phyloP scores from a whole-genome alignment of 2,329 filamentous ascomycete species.

The Colletotrichum cereale region DNA sequence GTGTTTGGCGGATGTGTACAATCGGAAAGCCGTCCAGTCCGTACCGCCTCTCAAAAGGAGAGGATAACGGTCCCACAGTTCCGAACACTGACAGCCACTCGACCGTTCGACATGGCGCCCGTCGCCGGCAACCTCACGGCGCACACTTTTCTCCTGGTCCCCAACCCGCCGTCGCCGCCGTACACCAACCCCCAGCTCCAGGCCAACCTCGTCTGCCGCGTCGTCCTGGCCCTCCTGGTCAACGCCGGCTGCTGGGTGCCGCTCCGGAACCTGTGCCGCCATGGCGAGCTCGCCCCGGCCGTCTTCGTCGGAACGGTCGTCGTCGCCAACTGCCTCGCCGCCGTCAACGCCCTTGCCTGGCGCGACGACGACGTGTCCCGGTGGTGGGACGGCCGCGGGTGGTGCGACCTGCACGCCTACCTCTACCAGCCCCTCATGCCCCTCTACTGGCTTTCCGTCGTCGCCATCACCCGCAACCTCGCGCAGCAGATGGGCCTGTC shows the following conservation, averaged over 20 bases:
- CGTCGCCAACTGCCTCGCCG: constrained; percentile 61
- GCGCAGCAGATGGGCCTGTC: constrained; percentile 62
- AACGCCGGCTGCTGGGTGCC: constrained; percentile 64
- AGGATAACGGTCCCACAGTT: no score
- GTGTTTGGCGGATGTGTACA: neutral
- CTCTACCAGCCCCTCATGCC: constrained; percentile 58
- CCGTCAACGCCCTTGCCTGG: constrained; percentile 67
- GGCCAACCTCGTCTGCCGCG: constrained; percentile 63
- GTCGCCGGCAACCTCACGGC: neutral
- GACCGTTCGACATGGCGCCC: constrained; percentile 7
- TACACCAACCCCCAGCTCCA: constrained; percentile 46
- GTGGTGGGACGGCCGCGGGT: constrained; percentile 66
- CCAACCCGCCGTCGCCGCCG: constrained; percentile 29
- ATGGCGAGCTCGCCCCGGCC: constrained; percentile 66
- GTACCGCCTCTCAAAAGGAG: neutral
- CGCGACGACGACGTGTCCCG: constrained; percentile 59
- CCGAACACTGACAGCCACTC: neutral
- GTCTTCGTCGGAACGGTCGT: constrained; percentile 62
- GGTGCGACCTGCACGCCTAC: constrained; percentile 66
- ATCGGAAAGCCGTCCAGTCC: neutral
- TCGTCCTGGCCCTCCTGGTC: constrained; percentile 60
- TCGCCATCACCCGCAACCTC: constrained; percentile 68
- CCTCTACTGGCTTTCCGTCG: constrained; percentile 63
- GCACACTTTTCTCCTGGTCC: constrained; percentile 7
- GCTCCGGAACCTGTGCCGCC: constrained; percentile 62